These are phyloP conservation scores for Xerocomus tenax DNA, from an alignment of 1,284 basidiomycete genomes.

Conservation along the genomic window DNA sequence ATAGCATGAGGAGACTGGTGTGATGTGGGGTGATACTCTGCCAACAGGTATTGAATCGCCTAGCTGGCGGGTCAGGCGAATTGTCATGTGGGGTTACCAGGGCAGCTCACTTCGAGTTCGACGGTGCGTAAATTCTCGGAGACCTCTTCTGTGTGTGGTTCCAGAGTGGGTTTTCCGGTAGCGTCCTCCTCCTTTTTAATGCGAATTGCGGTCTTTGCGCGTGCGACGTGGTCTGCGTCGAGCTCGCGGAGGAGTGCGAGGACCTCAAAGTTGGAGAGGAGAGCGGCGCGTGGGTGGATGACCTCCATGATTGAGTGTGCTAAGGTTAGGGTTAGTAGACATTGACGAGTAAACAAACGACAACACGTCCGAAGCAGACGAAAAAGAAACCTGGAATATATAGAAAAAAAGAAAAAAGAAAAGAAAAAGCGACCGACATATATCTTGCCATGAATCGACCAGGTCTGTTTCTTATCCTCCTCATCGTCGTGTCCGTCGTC, in stretches of 20 bases:
- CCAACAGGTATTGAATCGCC: constrained; percentile 77
- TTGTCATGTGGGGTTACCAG: neutral
- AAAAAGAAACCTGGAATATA: constrained; percentile 14
- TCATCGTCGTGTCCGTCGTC: neutral
- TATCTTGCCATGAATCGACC: constrained; percentile 25
- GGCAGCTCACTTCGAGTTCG: constrained; percentile 68
- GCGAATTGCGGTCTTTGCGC: constrained; percentile 53
- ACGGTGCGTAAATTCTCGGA: constrained; percentile 80
- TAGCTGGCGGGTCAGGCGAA: constrained; percentile 25
- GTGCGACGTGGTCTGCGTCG: constrained; percentile 62
- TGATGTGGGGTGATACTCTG: constrained; percentile 60
- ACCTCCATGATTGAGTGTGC: constrained; percentile 35
- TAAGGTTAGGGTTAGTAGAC: constrained; percentile 24
- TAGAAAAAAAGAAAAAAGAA: neutral
- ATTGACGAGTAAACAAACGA: constrained; percentile 17
- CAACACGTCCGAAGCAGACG: constrained; percentile 21
- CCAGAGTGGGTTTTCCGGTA: constrained; percentile 30
- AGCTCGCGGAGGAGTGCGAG: constrained; percentile 69
- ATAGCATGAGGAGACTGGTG: constrained; percentile 64
- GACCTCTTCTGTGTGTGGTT: constrained; percentile 43
- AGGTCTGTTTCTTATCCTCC: constrained; percentile 17
- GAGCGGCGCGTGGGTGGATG: constrained; percentile 65
- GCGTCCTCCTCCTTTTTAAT: constrained; percentile 66
- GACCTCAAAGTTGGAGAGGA: constrained; percentile 84
- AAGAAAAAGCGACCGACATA: neutral